Percentiles rank a stretch among this genome's conserved stretches.
These are phyloP conservation scores for Pleurotus djamor DNA, from an alignment of 768 basidiomycete genomes.

Conservation along the genomic window DNA sequence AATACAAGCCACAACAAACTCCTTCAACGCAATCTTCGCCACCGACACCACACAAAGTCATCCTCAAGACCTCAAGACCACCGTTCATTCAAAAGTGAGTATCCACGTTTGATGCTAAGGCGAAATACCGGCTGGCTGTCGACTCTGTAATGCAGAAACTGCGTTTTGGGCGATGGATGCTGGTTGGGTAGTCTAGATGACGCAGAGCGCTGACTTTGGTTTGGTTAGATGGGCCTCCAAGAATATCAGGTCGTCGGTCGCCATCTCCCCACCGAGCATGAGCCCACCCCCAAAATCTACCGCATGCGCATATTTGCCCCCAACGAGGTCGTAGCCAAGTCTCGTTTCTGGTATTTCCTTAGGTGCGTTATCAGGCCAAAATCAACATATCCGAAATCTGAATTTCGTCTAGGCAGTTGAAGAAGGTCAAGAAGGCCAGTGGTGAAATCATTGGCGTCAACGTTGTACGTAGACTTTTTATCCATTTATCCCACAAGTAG, in stretches of 20 bases:
- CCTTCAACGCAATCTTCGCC: neutral
- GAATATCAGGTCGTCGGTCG: conserved; percentile 99
- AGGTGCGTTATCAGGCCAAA: conserved; percentile 46
- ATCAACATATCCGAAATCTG: neutral
- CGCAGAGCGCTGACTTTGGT: neutral
- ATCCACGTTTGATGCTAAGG: neutral
- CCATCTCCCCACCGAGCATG: conserved; percentile 90
- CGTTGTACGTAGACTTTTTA: conserved; percentile 68
- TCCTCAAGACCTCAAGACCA: conserved; percentile 4
- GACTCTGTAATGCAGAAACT: neutral
- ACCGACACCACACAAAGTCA: neutral
- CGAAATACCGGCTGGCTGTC: neutral
- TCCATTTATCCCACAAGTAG: conserved; percentile 35
- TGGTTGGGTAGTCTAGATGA: neutral
- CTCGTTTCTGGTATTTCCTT: conserved; percentile 99
- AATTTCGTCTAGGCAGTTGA: conserved; percentile 65
- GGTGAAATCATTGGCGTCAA: conserved; percentile 99
- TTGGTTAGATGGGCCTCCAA: conserved; percentile 68
- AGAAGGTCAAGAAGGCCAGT: conserved; percentile 99
- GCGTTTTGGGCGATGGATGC: neutral
- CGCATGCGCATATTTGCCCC: conserved; percentile 99
- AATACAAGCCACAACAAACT: neutral
- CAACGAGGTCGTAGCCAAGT: conserved; percentile 98
- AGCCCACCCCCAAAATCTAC: conserved; percentile 97
- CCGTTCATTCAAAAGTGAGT: neutral